Base-by-base conservation (phyloP, 768 basidiomycete species). In the Strobilomyces confusus region DNA sequence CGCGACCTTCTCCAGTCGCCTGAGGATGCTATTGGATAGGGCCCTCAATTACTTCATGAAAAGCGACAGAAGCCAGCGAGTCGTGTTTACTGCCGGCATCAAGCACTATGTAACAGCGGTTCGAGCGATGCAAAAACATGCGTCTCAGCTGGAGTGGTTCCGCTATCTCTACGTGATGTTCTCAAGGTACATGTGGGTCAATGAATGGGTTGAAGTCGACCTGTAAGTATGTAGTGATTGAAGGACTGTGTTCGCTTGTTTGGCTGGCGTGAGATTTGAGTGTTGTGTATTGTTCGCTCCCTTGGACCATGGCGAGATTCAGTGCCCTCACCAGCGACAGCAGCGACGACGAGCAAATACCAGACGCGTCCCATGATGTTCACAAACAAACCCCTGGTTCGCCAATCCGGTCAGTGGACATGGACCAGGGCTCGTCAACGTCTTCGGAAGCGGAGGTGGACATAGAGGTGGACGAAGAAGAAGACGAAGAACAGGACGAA, bases 111-210 rank as follows among this genome's bases (percentile, higher is more conserved):
- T 70, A 48, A 74, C 65, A 22, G 81, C 86, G 4, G 63, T 88
- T 13, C 62, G 70, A 25, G 92, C 93, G 7, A 92, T 94, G 84
- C 69, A 71, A 55, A 71, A 77, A 52, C 94, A 97, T 60, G 56
- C 71, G 49, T 84, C 83, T 54, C 94, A 97, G 73, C 71, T 92
- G 54, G 81, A 83, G 40, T 95, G 93, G 93, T 95, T 92, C 73
- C 80, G 94, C 38, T 92, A 87, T 81, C 71, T 94, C 51, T 89
- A 93, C 64, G 75, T 95, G 36, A 58, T 71, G 20, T 89, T 86
- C 64, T 93, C 90, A 17, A 78, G 87, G 52, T 92, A 94, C 64
- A 88, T 95, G 90, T 95, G 94, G 93, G 81, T 89, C 25, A 94
- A 94, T 57, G 86, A 89, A 58, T 91, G 90, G 81, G 74, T 76